Conservation (phyloP, 1,284 basidiomycete species). For the Marasmius tenuissimus region DNA sequence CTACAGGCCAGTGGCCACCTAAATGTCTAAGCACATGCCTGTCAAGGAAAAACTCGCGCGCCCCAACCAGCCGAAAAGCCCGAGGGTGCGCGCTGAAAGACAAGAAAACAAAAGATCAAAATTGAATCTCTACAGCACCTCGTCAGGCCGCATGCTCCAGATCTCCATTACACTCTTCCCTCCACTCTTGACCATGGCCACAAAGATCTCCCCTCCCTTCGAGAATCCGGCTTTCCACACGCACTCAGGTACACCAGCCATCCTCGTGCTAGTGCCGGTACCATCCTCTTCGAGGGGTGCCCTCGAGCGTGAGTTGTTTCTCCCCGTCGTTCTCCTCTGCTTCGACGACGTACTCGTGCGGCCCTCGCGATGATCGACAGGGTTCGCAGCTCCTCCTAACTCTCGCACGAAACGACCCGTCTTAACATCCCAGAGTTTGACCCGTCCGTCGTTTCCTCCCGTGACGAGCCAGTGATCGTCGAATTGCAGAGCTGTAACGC, state of each 20-base stretch:
- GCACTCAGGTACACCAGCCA: conserved; percentile 75
- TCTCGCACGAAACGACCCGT: conserved; percentile 48
- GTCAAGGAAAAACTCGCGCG: too few species aligned
- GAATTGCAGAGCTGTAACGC: neutral
- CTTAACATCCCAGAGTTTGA: conserved; percentile 80
- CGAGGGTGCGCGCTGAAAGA: too few species aligned
- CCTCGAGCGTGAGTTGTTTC: neutral
- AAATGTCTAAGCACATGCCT: too few species aligned
- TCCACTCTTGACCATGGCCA: conserved; percentile 80
- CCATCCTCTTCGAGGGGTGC: neutral
- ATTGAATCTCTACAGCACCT: conserved; percentile 6
- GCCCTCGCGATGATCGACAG: neutral
- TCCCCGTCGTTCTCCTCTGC: neutral
- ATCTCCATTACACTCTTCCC: conserved; percentile 92
- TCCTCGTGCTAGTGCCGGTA: conserved; percentile 47
- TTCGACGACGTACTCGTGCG: neutral
- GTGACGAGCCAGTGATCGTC: conserved; percentile 72
- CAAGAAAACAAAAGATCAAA: too few species aligned
- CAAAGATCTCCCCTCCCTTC: conserved; percentile 41
- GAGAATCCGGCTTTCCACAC: conserved; percentile 79
- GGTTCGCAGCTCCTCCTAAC: neutral
- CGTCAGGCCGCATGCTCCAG: conserved; percentile 63
- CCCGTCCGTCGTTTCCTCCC: conserved; percentile 90
- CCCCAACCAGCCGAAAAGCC: too few species aligned
- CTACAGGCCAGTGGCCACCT: too few species aligned